Evolutionary conservation across 1,139 yeast species (phyloP).

Genomic region (Candida sp.): DNA sequence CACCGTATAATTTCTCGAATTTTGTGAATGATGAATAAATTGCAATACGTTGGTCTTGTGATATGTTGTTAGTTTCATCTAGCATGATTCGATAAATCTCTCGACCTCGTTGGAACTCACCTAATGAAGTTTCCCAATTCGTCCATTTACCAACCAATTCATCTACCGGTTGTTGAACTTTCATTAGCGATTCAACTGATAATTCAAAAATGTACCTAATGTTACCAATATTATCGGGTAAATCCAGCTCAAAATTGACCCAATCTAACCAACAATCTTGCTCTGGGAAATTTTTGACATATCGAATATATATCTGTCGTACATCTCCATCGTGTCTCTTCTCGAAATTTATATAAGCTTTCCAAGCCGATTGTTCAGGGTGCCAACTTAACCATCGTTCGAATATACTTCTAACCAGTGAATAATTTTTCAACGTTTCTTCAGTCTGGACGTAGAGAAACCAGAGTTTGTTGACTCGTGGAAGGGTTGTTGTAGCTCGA

Average conservation of each 20-base stretch:
- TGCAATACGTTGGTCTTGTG: slow-evolving; percentile 26
- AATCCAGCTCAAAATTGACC: slow-evolving; percentile 30
- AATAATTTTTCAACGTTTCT: slow-evolving; percentile 67
- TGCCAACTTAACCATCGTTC: slow-evolving; percentile 83
- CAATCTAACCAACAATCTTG: slow-evolving; percentile 61
- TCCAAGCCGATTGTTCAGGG: slow-evolving; percentile 68
- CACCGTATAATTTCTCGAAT: slow-evolving; percentile 68
- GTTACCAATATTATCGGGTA: slow-evolving; percentile 10
- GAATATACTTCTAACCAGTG: slow-evolving; percentile 64
- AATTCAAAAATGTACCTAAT: slow-evolving; percentile 65
- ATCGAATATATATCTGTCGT: slow-evolving; percentile 54
- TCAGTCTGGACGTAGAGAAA: slow-evolving; percentile 77
- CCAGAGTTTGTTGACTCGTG: slow-evolving; percentile 86
- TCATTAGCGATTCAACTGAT: slow-evolving; percentile 54
- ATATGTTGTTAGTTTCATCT: slow-evolving; percentile 10
- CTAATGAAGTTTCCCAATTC: slow-evolving; percentile 63
- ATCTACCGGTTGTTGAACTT: slow-evolving; percentile 10
- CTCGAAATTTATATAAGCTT: slow-evolving; percentile 71
- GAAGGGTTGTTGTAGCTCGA: slow-evolving; percentile 71
- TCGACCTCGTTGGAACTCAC: slow-evolving; percentile 65
- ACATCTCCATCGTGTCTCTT: slow-evolving; percentile 61
- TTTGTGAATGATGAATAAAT: slow-evolving; percentile 50
- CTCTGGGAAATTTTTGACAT: slow-evolving; percentile 50
- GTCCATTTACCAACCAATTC: slow-evolving; percentile 51
- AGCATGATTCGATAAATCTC: slow-evolving; percentile 58